Evolutionary conservation across 192 early-diverging fungal species (phyloP).

Genomic region (Coemansia sp.): DNA sequence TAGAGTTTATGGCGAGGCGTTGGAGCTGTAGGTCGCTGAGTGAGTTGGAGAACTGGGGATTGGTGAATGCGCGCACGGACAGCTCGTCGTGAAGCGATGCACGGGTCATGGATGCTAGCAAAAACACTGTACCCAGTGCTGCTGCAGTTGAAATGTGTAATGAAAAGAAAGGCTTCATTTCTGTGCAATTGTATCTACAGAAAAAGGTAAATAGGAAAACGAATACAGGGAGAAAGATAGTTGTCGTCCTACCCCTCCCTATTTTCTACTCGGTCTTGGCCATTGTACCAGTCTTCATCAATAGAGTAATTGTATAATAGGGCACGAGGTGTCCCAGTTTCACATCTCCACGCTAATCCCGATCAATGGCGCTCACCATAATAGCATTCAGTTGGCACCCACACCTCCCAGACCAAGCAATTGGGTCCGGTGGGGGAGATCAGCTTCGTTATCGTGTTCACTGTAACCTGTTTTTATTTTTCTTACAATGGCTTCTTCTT

Average conservation of each 20-base stretch:
- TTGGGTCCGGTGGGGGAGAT: not conserved
- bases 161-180: not conserved
- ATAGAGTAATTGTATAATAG: not conserved
- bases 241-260: not conserved
- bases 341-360: not conserved
- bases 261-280: not conserved
- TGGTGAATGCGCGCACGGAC: conserved; percentile 24
- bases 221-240: not conserved
- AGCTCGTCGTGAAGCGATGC: conserved; percentile 13
- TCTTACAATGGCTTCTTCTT: conserved; percentile 6
- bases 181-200: not conserved
- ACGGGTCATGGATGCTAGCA: not conserved
- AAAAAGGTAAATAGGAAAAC: not conserved
- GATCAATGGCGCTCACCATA: not conserved
- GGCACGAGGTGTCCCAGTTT: not conserved
- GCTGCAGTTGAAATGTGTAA: not conserved
- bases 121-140: not conserved
- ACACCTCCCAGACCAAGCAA: not conserved
- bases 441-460: not conserved
- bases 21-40: conserved; percentile 36
- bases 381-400: not conserved
- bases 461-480: not conserved
- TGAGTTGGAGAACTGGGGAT: conserved; percentile 28
- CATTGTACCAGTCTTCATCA: not conserved
- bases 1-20: conserved; percentile 12